Base-by-base conservation (phyloP, 2,329 filamentous ascomycete species). In the Penicillium sp. region DNA sequence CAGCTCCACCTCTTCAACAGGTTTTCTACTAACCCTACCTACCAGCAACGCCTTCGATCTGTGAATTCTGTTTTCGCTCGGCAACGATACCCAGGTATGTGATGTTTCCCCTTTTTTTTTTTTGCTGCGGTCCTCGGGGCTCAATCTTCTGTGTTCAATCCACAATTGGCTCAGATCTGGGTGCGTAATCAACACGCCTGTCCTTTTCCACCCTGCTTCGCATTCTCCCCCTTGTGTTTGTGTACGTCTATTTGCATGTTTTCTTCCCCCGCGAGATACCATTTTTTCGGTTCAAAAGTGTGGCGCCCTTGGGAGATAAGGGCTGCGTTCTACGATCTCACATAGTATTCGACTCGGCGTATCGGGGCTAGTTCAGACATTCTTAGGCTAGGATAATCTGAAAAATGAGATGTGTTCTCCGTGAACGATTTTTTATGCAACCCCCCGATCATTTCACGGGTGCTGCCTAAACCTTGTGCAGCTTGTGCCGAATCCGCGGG, bases 11-110 rank as follows among this genome's bases (percentile, higher is more conserved):
- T 40, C 24, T 40, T 35, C 14, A 28, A 25, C 24, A 13, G 22
- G 14, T 8, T 41, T 41, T 44, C 38, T 56, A 54, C 54, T 58
- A 56, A 54, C 48, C 14, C n/a, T 20, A 9, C 41, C 33, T 43
- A 20, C 45, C 51, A 56, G 56, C 44, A 43, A 48, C 46, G 43
- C 45, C 46, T 25, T 48, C 33, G 46, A 36, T 28, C 50, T 33
- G 27, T 40, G 25, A 40, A 40, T 24, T 27, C 14, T 11, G 40
- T 27, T 30, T 44, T 22, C 35, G 24, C 16, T 30, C 42, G 35
- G 18, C 7, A 27, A 42, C 16, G 8, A 14, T 13, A 10, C 16
- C n/a, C 44, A 52, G 50, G 50, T 52, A 52, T 27, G 50, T 52
- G 35, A 38, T 22, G 35, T 30, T 11, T 8, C 24, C 13, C 14